Conservation (phyloP, 2,329 filamentous ascomycete genomes). For the Mariannaea sp. region DNA sequence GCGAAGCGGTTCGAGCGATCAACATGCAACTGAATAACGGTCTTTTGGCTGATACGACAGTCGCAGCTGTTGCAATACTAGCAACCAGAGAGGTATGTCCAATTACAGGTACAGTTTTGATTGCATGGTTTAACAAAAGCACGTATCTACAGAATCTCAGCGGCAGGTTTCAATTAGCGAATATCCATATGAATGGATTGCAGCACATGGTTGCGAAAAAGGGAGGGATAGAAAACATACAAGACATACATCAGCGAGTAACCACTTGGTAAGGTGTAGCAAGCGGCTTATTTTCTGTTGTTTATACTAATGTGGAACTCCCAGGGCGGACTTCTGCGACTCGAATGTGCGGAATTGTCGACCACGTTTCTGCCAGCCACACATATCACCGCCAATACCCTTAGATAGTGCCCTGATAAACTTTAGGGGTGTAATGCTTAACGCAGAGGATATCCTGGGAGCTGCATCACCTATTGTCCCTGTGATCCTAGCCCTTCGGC, state of each 20-base stretch:
- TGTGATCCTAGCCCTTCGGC: background rate
- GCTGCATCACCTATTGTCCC: background rate
- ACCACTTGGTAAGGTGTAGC: background rate
- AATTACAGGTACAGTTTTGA: background rate
- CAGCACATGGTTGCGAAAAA: background rate
- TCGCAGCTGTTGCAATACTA: background rate
- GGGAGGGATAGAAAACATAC: conserved; percentile 1
- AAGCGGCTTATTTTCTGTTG: background rate
- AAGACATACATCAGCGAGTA: background rate
- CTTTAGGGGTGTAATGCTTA: background rate
- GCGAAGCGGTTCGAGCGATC: background rate
- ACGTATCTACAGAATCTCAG: conserved; percentile 1
- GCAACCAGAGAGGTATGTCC: background rate
- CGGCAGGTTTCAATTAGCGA: background rate
- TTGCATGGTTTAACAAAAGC: background rate
- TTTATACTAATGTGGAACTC: conserved; percentile 1
- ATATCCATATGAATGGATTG: conserved; percentile 1
- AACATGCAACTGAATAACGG: background rate
- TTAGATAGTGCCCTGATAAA: background rate
- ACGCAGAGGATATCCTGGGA: background rate
- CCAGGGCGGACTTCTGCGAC: background rate
- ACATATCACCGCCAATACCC: background rate
- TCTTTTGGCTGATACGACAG: background rate
- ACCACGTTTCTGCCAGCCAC: conserved; percentile 1
- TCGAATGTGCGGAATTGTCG: background rate